Percentiles rank a stretch among this genome's conserved stretches.
phyloP scores from a whole-genome alignment of 2,329 filamentous ascomycete genomes.

The Colletotrichum falcatum region DNA sequence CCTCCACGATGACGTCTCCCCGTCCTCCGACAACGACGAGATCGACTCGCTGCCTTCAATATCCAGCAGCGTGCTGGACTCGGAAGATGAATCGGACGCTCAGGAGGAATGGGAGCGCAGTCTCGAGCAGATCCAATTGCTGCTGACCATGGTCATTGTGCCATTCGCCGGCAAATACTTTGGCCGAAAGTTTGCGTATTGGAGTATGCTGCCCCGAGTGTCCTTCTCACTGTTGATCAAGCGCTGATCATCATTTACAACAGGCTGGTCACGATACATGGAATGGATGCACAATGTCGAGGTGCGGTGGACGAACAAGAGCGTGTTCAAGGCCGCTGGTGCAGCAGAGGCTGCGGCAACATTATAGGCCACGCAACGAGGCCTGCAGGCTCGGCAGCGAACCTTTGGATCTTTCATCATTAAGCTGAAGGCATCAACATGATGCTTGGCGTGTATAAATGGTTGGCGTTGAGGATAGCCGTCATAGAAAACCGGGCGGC shows the following conservation, averaged over 20 bases:
- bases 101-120: slow-evolving; percentile 96
- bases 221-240: not conserved
- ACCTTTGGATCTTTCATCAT: not conserved
- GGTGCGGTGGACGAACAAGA: slow-evolving; percentile 73
- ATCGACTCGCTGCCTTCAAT: slow-evolving; percentile 74
- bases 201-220: slow-evolving; percentile 73
- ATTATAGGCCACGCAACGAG: slow-evolving; percentile 54
- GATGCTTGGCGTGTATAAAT: slow-evolving; percentile 24
- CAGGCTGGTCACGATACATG: slow-evolving; percentile 95
- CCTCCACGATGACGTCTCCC: slow-evolving; percentile 58
- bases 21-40: slow-evolving; percentile 66
- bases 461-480: slow-evolving; percentile 30
- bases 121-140: slow-evolving; percentile 90
- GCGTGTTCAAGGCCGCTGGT: slow-evolving; percentile 72
- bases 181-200: slow-evolving; percentile 94
- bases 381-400: not conserved
- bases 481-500: slow-evolving; percentile 21
- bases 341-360: slow-evolving; percentile 70
- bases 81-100: slow-evolving; percentile 81
- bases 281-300: slow-evolving; percentile 90
- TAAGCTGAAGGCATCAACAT: not conserved
- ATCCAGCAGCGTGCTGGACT: slow-evolving; percentile 59
- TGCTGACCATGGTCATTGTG: slow-evolving; percentile 94
- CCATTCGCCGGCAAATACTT: slow-evolving; percentile 96
- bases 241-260: not conserved